Evolutionary conservation across 2,329 filamentous ascomycete genomes (phyloP).

Genomic region (Botrytis fabae): DNA sequence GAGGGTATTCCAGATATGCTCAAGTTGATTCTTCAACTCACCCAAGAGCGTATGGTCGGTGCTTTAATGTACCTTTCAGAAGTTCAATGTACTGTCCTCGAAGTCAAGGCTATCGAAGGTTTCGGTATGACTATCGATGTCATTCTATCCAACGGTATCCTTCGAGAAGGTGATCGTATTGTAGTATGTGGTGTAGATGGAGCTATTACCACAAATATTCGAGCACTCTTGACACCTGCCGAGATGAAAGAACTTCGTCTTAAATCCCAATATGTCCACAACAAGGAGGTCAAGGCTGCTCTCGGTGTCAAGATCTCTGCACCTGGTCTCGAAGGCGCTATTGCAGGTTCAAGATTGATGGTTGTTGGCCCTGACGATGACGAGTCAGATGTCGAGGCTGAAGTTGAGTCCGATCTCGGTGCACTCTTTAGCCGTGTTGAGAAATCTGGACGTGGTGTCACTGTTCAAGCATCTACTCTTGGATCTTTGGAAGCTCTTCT

Average conservation of each 20-base stretch:
- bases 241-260: conserved; percentile 91
- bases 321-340: conserved; percentile 91
- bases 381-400: conserved; percentile 93
- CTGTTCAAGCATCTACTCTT: conserved; percentile 94
- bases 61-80: conserved; percentile 98
- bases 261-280: conserved; percentile 96
- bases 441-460: conserved; percentile 90
- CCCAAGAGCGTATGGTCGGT: conserved; percentile 95
- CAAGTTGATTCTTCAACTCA: conserved; percentile 88
- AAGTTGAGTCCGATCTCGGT: conserved; percentile 93
- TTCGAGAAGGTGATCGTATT: conserved; percentile 91
- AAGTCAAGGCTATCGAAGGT: conserved; percentile 98
- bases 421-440: conserved; percentile 88
- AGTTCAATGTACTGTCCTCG: conserved; percentile 94
- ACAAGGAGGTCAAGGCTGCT: conserved; percentile 98
- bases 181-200: conserved; percentile 97
- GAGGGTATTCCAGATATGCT: conserved; percentile 99
- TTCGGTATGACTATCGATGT: conserved; percentile 99
- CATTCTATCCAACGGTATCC: conserved; percentile 90
- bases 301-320: conserved; percentile 99
- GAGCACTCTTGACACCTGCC: conserved; percentile 89
- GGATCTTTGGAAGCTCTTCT: conserved; percentile 94
- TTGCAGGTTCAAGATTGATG: conserved; percentile 91
- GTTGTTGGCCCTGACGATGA: conserved; percentile 95
- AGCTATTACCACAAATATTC: conserved; percentile 90